Evolutionary conservation across 805 yeast genomes (phyloP).

Genomic region (Ogataea nitratoaversa): DNA sequence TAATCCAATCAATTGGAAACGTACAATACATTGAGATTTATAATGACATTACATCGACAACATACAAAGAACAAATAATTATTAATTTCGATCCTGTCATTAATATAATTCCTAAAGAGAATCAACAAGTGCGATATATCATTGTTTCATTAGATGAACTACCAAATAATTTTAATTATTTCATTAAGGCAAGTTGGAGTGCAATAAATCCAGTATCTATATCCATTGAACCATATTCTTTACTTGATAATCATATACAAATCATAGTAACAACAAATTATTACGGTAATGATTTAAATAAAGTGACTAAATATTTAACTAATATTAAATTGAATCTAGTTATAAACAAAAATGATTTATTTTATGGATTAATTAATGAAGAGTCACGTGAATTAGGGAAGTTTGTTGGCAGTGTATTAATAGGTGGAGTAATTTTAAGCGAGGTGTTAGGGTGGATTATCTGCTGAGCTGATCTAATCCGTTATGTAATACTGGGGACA

Average conservation of each 20-base stretch:
- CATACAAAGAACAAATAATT: neutral
- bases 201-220: conserved; percentile 24
- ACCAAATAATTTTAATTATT: neutral
- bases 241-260: conserved; percentile 3
- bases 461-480: no score
- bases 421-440: conserved; percentile 3
- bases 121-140: conserved; percentile 8
- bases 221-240: neutral
- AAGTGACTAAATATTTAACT: conserved; percentile 6
- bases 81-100: conserved; percentile 12
- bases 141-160: conserved; percentile 5
- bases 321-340: conserved; percentile 14
- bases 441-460: no score
- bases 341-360: conserved; percentile 4
- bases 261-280: conserved; percentile 17
- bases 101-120: conserved; percentile 5
- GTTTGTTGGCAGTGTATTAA: conserved; percentile 5
- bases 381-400: conserved; percentile 8
- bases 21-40: no score
- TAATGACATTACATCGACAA: no score
- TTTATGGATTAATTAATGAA: conserved; percentile 9
- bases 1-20: no score
- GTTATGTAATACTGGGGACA: neutral
- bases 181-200: conserved; percentile 22
- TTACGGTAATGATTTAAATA: conserved; percentile 12